Evolutionary conservation across 805 yeast genomes (phyloP).

Genomic region (Nadsonia fulvescens): DNA sequence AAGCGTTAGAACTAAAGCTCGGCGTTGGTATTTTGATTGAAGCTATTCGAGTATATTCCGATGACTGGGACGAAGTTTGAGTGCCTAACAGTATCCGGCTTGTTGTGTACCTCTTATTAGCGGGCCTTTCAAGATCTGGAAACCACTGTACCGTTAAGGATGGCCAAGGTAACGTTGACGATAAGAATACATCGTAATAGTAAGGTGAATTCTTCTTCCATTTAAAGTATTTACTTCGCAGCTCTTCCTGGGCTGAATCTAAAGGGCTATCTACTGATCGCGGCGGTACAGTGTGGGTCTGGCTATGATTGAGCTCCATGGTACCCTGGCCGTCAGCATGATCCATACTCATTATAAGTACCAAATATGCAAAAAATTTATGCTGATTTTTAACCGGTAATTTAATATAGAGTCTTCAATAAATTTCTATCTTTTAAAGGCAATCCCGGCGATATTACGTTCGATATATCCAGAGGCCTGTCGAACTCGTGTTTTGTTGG

Average conservation of each 20-base stretch:
- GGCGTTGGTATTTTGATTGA: too few relatives aligned
- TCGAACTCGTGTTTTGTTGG: too few relatives aligned
- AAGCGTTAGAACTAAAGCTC: too few relatives aligned
- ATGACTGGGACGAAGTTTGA: conserved; percentile 42
- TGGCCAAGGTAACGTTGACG: conserved; percentile 46
- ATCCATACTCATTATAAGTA: not conserved
- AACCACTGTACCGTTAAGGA: conserved; percentile 42
- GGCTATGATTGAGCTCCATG: too few relatives aligned
- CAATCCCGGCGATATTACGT: too few relatives aligned
- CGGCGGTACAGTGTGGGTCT: not conserved
- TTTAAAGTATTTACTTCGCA: conserved; percentile 23
- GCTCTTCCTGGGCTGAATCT: not conserved
- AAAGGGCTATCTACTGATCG: not conserved
- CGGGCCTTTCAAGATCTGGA: conserved; percentile 35
- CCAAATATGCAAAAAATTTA: not conserved
- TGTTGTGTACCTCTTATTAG: conserved; percentile 15
- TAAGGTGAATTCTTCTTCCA: conserved; percentile 49
- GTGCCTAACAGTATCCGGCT: conserved; percentile 41
- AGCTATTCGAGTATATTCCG: too few relatives aligned
- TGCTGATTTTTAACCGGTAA: not conserved
- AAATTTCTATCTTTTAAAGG: too few relatives aligned
- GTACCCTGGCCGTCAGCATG: not conserved
- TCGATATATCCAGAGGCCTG: too few relatives aligned
- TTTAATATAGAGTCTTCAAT: not conserved
- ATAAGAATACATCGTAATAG: conserved; percentile 33